Conservation (phyloP, 179 eudicot species). For the Corrigiola litoralis region DNA sequence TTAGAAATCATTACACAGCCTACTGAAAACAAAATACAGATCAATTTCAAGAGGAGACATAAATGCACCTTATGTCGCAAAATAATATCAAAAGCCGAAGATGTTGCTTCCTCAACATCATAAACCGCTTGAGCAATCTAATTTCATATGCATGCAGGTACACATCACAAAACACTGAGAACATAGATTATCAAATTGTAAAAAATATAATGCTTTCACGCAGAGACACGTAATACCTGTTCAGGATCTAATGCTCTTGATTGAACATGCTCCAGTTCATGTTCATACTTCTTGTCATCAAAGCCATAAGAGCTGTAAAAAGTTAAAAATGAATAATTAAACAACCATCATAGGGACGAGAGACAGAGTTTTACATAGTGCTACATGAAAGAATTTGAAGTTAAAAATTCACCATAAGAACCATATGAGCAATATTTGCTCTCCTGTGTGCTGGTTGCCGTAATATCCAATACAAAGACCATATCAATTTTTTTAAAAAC, state of each 20-base stretch:
- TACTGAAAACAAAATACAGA: conserved; percentile 9
- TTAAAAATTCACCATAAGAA: background rate
- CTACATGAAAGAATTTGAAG: background rate
- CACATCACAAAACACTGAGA: background rate
- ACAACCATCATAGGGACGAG: conserved; percentile 2
- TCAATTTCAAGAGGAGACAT: background rate
- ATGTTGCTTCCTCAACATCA: conserved; percentile 93
- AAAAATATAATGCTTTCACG: background rate
- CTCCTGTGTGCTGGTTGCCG: background rate
- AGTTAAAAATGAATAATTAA: conserved; percentile 6
- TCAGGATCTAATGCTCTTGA: conserved; percentile 62
- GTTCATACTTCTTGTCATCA: conserved; percentile 72
- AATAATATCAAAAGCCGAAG: conserved; percentile 75
- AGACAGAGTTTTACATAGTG: background rate
- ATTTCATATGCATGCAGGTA: conserved; percentile 19
- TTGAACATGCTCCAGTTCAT: conserved; percentile 67
- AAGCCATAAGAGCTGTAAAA: conserved; percentile 67
- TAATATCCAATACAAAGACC: background rate
- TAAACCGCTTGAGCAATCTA: conserved; percentile 79
- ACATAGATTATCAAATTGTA: background rate
- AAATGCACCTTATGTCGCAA: conserved; percentile 61
- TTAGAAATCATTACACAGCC: conserved; percentile 14
- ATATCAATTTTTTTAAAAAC: no score
- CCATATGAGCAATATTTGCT: background rate
- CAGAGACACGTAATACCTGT: conserved; percentile 51